Evolutionary conservation across 352 stramenopile genomes (phyloP).

Genomic region (Chrysophaeum taylorii): DNA sequence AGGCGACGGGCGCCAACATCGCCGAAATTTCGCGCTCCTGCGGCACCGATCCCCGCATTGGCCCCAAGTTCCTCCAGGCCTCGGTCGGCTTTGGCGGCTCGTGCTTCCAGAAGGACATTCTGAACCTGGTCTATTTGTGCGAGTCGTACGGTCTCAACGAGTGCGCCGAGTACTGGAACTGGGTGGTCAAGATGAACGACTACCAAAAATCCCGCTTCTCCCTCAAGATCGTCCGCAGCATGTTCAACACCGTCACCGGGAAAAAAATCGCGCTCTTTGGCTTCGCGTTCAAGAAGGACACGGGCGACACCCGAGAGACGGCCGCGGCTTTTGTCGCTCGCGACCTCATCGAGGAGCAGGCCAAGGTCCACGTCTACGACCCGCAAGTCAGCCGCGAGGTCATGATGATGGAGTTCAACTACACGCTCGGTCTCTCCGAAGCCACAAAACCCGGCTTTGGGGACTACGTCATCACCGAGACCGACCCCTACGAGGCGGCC

Average conservation of each 20-base stretch:
- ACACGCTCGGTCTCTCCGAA: slow-evolving; percentile 78
- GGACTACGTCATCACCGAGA: slow-evolving; percentile 54
- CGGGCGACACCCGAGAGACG: slow-evolving; percentile 96
- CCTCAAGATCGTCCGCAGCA: slow-evolving; percentile 87
- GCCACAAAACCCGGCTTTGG: slow-evolving; percentile 73
- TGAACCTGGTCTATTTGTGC: slow-evolving; percentile 98
- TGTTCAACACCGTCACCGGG: slow-evolving; percentile 99
- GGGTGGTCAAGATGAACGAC: slow-evolving; percentile 98
- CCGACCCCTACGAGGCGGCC: slow-evolving; percentile 77
- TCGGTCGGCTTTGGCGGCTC: slow-evolving; percentile 97
- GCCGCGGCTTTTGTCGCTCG: slow-evolving; percentile 91
- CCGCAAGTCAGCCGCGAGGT: slow-evolving; percentile 78
- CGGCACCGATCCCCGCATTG: slow-evolving; percentile 94
- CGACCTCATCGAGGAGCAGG: slow-evolving; percentile 86
- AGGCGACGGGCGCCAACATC: slow-evolving; percentile 94
- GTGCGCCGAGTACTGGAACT: slow-evolving; percentile 96
- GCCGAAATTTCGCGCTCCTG: slow-evolving; percentile 91
- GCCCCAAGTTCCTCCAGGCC: slow-evolving; percentile 90
- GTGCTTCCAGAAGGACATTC: slow-evolving; percentile 99
- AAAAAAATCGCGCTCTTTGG: slow-evolving; percentile 99
- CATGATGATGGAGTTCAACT: slow-evolving; percentile 87
- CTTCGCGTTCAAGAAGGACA: slow-evolving; percentile 99
- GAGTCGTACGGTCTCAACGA: slow-evolving; percentile 92
- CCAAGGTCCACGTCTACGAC: slow-evolving; percentile 92
- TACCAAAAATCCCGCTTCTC: slow-evolving; percentile 99